phyloP scores from a whole-genome alignment of 352 stramenopile species.

The Thraustochytrium sp. region DNA sequence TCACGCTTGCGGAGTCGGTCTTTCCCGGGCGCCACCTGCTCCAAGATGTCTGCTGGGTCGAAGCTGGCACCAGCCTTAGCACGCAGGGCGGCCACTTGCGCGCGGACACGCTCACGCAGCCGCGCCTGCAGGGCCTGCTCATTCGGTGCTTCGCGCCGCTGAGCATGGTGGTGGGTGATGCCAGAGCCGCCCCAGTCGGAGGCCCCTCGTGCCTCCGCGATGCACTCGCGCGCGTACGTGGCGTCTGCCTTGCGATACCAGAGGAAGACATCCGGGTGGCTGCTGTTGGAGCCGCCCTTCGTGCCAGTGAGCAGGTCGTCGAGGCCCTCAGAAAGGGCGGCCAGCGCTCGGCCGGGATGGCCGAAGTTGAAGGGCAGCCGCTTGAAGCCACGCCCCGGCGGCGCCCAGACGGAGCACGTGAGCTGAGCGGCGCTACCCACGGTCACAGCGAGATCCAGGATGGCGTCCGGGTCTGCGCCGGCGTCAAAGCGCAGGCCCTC shows the following conservation, averaged over 20 bases:
- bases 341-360: not conserved
- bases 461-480: not conserved
- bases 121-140: not conserved
- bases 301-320: too few species aligned
- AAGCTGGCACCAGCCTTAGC: not conserved
- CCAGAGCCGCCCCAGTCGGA: too few species aligned
- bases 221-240: conserved; percentile 30
- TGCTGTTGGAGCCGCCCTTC: too few species aligned
- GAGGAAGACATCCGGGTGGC: too few species aligned
- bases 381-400: conserved; percentile 32
- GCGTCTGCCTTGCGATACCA: conserved; percentile 38
- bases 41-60: conserved; percentile 3
- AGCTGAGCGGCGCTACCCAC: not conserved
- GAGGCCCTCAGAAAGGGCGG: too few species aligned
- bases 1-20: not conserved
- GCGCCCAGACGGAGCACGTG: not conserved
- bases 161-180: too few species aligned
- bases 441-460: conserved; percentile 23
- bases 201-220: not conserved
- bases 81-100: not conserved
- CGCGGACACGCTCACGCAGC: not conserved
- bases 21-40: not conserved
- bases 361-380: not conserved
- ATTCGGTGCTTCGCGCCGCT: not conserved
- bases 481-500: not conserved